A percentile compares a stretch with the other conserved stretches of the same genome.
phyloP scores from a whole-genome alignment of 345 rosid species.

The Fremontodendron californicum region DNA sequence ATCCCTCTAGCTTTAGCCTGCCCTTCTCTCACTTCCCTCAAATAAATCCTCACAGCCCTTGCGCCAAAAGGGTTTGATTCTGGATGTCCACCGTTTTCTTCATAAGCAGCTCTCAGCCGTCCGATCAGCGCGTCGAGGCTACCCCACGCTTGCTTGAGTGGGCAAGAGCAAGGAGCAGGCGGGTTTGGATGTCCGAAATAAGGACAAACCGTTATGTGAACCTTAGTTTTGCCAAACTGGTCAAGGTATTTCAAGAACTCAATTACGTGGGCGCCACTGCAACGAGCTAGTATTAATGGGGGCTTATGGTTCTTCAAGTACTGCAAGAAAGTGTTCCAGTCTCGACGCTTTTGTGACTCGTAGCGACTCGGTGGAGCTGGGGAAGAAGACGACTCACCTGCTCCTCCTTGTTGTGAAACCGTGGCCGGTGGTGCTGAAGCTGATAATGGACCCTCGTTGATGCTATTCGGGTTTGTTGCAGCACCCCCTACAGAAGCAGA shows the following conservation, averaged over 20 bases:
- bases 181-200: conserved; percentile 65
- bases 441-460: conserved; percentile 24
- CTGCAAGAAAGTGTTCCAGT: conserved; percentile 76
- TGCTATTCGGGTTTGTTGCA: conserved; percentile 20
- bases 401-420: conserved; percentile 2
- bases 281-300: conserved; percentile 49
- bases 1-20: conserved; percentile 75
- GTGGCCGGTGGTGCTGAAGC: conserved; percentile 15
- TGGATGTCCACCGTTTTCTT: conserved; percentile 61
- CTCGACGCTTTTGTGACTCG: conserved; percentile 67
- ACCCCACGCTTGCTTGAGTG: conserved; percentile 75
- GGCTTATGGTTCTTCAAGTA: conserved; percentile 72
- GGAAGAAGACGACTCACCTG: conserved; percentile 19
- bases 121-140: conserved; percentile 78
- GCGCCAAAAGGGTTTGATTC: conserved; percentile 69
- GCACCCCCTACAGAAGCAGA: conserved; percentile 25
- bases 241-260: conserved; percentile 69
- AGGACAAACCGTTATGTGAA: conserved; percentile 52
- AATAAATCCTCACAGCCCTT: conserved; percentile 59
- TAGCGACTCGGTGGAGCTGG: conserved; percentile 53
- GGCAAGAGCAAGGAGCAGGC: conserved; percentile 63
- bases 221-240: conserved; percentile 74
- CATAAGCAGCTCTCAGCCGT: conserved; percentile 71
- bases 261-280: conserved; percentile 73
- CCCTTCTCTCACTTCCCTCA: conserved; percentile 62